Base-by-base conservation (phyloP, 106 monocot genomes). In the Dendrobium officinale region DNA sequence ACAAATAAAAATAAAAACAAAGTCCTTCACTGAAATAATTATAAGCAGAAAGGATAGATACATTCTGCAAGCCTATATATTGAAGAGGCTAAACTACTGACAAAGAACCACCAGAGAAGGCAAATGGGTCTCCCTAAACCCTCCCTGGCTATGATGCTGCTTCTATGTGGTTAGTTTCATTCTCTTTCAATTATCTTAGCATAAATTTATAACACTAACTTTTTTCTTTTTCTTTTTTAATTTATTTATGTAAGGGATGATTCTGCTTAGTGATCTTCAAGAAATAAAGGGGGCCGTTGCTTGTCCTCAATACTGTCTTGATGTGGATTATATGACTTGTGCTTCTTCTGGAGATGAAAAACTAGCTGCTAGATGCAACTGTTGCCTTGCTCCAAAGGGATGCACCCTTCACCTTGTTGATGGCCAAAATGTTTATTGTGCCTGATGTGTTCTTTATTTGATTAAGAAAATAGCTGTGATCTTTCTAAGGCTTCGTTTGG, bases 371-470 rank as follows among this genome's bases (percentile, higher is more conserved):
- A 72, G 40, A 68, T 90, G 87, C 83, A 90, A 88, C 77, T 90
- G 90, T 72, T 88, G 85, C 73, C 27, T 81, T 55, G 82, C 82
- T 54, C 79, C 83, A 54, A 83, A 87, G 37, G 79, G 77, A 41
- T 90, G 87, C 81, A 84, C 83, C 27, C 90, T 90, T 16, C 83
- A 90, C 40, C 87, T 90, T 55, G 54, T 67, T 19, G 90, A 83
- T 70, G 87, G 85, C 3, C 49, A 78, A 48, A 76, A 20, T 1
- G 5, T 74, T 33, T 6, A 22, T 15, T 72, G 72, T 15, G 40
- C 33, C 41, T 40, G 17, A 72, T 51, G 3, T 13, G 51, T 13
- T 48, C 48, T 48, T 9, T 10, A 11, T 48, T 10, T 48, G 1
- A 48, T 48, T 48, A 48, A 48, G 48, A 48, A 11, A 37, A 37